Conservation (phyloP, 768 basidiomycete species). For the Calocybe gangraenosa region DNA sequence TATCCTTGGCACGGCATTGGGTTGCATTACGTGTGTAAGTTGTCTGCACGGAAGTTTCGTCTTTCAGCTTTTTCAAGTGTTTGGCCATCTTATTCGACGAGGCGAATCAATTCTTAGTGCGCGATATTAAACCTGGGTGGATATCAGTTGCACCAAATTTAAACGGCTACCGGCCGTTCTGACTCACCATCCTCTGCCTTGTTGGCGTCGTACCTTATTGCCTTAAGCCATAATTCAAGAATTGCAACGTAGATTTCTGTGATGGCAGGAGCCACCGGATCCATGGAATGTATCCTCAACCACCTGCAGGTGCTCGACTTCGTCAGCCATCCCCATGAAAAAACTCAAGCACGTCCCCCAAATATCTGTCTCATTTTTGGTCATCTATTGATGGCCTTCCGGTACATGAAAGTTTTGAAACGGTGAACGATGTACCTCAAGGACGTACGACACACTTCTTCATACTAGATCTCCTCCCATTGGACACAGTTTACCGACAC, state of each 20-base stretch:
- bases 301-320: too few relatives aligned
- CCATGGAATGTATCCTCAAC: slow-evolving; percentile 1
- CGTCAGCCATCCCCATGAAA: background rate
- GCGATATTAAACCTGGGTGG: background rate
- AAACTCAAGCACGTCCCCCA: background rate
- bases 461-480: slow-evolving; percentile 1
- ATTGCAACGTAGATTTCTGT: slow-evolving; percentile 1
- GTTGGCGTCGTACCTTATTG: background rate
- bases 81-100: background rate
- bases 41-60: background rate
- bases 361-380: background rate
- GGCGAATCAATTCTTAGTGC: background rate
- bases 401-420: background rate
- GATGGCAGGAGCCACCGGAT: background rate
- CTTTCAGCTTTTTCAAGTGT: background rate
- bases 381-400: background rate
- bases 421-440: slow-evolving; percentile 1
- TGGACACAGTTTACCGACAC: background rate
- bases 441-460: slow-evolving; percentile 2
- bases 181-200: background rate
- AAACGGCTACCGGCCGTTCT: background rate
- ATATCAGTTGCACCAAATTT: background rate
- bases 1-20: background rate
- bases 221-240: slow-evolving; percentile 4
- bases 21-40: background rate